Percentiles rank a stretch among this genome's conserved stretches.
phyloP scores from a whole-genome alignment of 352 stramenopile genomes.

The Pythium aquatile region DNA sequence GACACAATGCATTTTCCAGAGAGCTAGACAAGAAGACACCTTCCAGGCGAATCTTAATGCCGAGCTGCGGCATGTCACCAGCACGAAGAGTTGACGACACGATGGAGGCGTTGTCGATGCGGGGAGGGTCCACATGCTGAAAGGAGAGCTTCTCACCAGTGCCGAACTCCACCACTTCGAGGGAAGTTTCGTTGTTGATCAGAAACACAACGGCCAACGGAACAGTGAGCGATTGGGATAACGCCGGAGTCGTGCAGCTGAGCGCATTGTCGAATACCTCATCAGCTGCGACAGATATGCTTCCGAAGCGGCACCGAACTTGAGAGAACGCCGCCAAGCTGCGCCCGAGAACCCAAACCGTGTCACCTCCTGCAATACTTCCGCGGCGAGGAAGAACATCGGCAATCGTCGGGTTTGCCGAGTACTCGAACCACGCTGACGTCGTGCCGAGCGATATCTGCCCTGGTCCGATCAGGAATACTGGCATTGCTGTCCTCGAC shows the following conservation, averaged over 20 bases:
- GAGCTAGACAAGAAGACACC: neutral
- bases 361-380: conserved; percentile 6
- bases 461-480: conserved; percentile 2
- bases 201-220: conserved; percentile 5
- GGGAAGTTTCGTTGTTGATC: neutral
- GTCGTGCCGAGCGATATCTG: neutral
- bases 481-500: neutral
- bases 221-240: neutral
- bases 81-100: neutral
- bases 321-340: conserved; percentile 15
- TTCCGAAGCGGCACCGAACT: conserved; percentile 17
- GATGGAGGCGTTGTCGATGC: neutral
- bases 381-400: conserved; percentile 1
- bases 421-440: conserved; percentile 20
- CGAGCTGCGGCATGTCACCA: neutral
- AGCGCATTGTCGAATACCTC: conserved; percentile 19
- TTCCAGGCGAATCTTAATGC: neutral
- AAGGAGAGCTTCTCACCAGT: neutral
- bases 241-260: conserved; percentile 9
- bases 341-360: conserved; percentile 15
- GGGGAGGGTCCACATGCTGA: neutral
- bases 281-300: neutral
- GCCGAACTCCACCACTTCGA: neutral
- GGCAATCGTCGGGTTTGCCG: neutral
- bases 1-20: conserved; percentile 3